Percentiles rank a stretch among this genome's conserved stretches.
These are phyloP conservation scores for Carex kokanica DNA, from an alignment of 176 grass and related monocot genomes.

Conservation along the genomic window DNA sequence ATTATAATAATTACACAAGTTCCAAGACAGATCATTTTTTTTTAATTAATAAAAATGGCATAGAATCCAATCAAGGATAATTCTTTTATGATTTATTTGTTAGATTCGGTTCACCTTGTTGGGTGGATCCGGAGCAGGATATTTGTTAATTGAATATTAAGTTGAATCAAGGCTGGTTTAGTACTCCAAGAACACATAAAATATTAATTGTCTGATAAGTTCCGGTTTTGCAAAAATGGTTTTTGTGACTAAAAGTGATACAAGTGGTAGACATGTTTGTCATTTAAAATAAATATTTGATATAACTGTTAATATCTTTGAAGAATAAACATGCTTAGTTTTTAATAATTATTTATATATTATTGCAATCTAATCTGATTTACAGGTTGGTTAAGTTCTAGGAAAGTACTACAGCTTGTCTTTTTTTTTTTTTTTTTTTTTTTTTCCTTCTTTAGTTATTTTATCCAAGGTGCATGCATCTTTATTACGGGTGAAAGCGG, in stretches of 20 bases:
- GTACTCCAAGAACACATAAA: neutral
- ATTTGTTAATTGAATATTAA: neutral
- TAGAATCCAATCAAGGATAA: neutral
- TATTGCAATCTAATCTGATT: too few relatives aligned
- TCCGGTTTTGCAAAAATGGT: neutral
- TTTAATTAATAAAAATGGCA: neutral
- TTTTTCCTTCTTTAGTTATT: neutral
- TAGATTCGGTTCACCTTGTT: neutral
- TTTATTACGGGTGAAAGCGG: neutral
- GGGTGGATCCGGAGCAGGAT: constrained; percentile 5
- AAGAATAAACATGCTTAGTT: neutral
- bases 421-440: neutral
- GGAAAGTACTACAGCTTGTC: too few relatives aligned
- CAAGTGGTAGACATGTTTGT: neutral
- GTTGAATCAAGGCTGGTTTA: constrained; percentile 6
- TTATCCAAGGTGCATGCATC: neutral
- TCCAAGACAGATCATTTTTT: neutral
- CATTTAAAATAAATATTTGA: too few relatives aligned
- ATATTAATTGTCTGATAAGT: neutral
- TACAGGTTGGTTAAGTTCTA: too few relatives aligned
- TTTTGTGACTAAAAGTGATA: neutral
- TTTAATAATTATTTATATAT: neutral
- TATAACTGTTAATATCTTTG: neutral
- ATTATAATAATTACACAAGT: neutral
- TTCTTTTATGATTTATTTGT: neutral